A percentile compares a stretch with the other conserved stretches of the same genome.
Evolutionary conservation across 768 basidiomycete genomes (phyloP).

Genomic region (Chalciporus chontae): DNA sequence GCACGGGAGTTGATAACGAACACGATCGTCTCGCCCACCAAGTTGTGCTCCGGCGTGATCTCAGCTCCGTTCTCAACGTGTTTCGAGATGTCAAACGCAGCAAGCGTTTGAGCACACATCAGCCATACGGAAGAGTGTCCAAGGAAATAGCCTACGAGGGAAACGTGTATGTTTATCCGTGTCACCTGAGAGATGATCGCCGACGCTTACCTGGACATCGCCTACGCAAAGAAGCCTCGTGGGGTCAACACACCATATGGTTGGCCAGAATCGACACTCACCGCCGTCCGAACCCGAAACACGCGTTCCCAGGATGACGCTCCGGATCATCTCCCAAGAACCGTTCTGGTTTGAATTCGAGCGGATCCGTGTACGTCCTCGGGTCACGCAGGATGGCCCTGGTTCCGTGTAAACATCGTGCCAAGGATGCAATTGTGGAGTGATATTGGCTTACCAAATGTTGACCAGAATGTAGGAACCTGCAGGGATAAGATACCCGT

Average conservation of each 20-base stretch:
- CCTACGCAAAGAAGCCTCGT: background rate
- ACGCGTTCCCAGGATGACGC: constrained; percentile 7
- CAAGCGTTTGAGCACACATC: constrained; percentile 33
- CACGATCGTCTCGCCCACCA: constrained; percentile 11
- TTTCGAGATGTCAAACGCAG: constrained; percentile 42
- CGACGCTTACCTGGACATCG: constrained; percentile 11
- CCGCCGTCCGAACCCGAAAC: constrained; percentile 22
- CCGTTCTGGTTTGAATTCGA: constrained; percentile 22
- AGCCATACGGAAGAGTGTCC: constrained; percentile 26
- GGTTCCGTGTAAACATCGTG: background rate
- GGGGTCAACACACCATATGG: background rate
- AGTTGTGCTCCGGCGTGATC: constrained; percentile 42
- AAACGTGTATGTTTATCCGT: background rate
- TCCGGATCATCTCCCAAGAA: constrained; percentile 19
- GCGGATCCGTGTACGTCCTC: constrained; percentile 13
- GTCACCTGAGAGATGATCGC: too few species aligned
- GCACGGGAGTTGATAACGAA: background rate
- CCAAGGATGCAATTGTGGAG: background rate
- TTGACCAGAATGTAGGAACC: constrained; percentile 16
- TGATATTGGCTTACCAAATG: constrained; percentile 7
- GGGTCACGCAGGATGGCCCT: constrained; percentile 21
- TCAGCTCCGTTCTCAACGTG: constrained; percentile 38
- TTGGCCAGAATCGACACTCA: background rate
- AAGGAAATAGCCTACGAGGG: constrained; percentile 24
- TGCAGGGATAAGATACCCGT: constrained; percentile 21